Conservation (phyloP, 1,139 yeast species). For the Kodamaea plutei region DNA sequence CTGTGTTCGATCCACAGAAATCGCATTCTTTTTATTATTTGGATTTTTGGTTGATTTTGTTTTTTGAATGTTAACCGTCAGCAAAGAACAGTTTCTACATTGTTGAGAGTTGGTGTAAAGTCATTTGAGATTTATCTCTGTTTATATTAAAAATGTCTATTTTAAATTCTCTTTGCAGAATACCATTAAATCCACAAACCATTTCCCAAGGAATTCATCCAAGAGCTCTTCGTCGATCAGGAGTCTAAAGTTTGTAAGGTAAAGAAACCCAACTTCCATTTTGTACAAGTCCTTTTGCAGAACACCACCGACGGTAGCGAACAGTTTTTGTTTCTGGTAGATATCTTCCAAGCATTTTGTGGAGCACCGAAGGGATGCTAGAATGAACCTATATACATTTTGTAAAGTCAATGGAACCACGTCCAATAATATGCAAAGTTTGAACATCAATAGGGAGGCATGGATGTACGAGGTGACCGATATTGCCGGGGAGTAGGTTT, state of each 20-base stretch:
- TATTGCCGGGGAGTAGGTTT: constrained; percentile 40
- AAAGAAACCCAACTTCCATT: constrained; percentile 41
- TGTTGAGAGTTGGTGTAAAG: too few species aligned
- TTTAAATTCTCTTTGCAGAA: constrained; percentile 17
- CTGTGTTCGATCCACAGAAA: constrained; percentile 51
- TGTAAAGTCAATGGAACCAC: constrained; percentile 28
- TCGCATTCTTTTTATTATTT: constrained; percentile 12
- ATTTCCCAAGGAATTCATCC: constrained; percentile 28
- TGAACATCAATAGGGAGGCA: constrained; percentile 37
- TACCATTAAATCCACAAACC: constrained; percentile 25
- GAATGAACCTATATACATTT: constrained; percentile 37
- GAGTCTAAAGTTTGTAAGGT: constrained; percentile 37
- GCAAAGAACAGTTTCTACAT: too few species aligned
- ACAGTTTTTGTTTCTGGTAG: constrained; percentile 40
- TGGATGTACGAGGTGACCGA: constrained; percentile 41
- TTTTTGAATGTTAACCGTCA: too few species aligned
- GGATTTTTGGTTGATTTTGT: too few species aligned
- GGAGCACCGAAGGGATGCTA: constrained; percentile 44
- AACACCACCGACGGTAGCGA: constrained; percentile 46
- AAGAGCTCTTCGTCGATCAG: constrained; percentile 34
- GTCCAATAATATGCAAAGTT: constrained; percentile 31
- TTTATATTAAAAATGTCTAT: too few species aligned
- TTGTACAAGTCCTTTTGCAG: constrained; percentile 33
- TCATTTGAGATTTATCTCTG: too few species aligned
- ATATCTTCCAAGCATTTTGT: constrained; percentile 43